phyloP scores from a whole-genome alignment of 768 basidiomycete species.

The Lanmaoa rubissima region DNA sequence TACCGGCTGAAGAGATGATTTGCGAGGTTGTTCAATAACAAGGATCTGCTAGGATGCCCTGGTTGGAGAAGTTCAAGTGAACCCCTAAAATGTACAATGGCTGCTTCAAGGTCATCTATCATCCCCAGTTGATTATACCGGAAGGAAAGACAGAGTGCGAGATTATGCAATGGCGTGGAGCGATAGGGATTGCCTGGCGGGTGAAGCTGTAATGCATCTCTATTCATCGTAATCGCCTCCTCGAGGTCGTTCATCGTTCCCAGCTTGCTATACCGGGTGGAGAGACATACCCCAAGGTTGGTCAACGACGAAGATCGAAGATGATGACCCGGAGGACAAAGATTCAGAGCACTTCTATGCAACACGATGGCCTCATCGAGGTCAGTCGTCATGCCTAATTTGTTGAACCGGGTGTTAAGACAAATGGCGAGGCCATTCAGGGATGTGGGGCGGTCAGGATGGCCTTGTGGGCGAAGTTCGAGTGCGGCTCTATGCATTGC shows the following conservation, averaged over 20 bases:
- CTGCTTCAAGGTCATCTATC: neutral
- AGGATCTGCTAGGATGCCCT: neutral
- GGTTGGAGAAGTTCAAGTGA: neutral
- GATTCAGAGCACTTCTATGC: neutral
- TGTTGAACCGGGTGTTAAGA: conserved; percentile 1
- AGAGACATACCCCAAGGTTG: neutral
- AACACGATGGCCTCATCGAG: neutral
- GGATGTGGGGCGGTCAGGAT: conserved; percentile 9
- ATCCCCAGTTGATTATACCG: neutral
- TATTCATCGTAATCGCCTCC: neutral
- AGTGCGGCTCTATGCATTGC: conserved; percentile 6
- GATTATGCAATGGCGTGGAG: neutral
- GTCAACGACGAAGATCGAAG: neutral
- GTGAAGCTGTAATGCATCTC: neutral
- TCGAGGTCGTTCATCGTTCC: neutral
- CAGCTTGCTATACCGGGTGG: neutral
- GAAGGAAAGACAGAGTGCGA: neutral
- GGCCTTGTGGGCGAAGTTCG: conserved; percentile 5
- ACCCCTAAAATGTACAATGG: neutral
- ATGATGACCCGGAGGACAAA: neutral
- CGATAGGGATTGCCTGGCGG: neutral
- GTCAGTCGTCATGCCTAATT: neutral
- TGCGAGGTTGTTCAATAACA: neutral
- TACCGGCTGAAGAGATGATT: neutral
- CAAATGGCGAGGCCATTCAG: conserved; percentile 18